A percentile compares a stretch with the other conserved stretches of the same genome.
Evolutionary conservation across 2,329 filamentous ascomycete genomes (phyloP).

Genomic region (Neofusicoccum kwambonambiense): DNA sequence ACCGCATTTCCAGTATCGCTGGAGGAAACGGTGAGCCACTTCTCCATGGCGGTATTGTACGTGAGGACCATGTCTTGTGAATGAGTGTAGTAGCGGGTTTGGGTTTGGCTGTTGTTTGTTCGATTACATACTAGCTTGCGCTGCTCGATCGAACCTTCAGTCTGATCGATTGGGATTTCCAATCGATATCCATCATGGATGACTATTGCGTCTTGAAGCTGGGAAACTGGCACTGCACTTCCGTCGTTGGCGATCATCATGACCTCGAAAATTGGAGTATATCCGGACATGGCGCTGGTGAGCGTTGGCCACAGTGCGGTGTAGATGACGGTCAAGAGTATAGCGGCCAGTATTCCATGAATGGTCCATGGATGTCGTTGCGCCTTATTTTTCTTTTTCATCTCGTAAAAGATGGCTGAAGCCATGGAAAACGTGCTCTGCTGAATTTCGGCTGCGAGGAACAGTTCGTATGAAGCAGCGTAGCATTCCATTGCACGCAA

Average conservation of each 20-base stretch:
- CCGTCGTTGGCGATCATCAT: not conserved
- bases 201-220: not conserved
- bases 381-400: not conserved
- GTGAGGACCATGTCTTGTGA: too few species aligned
- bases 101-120: too few species aligned
- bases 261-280: not conserved
- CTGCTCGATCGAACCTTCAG: too few species aligned
- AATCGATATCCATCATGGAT: not conserved
- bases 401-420: not conserved
- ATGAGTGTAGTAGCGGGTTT: too few species aligned
- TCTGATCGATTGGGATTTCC: not conserved
- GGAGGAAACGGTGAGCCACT: too few species aligned
- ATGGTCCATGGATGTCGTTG: not conserved
- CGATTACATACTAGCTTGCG: too few species aligned
- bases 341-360: not conserved
- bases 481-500: not conserved
- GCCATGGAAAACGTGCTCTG: not conserved
- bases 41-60: too few species aligned
- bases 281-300: not conserved
- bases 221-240: not conserved
- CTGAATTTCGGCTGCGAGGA: not conserved
- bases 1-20: too few species aligned
- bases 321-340: not conserved
- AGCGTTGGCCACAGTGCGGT: not conserved
- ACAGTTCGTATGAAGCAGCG: not conserved